Evolutionary conservation across 441 rosid genomes (phyloP), one percentile per base, ranked within the genome.

Genomic region (Bruguiera hainesii): DNA sequence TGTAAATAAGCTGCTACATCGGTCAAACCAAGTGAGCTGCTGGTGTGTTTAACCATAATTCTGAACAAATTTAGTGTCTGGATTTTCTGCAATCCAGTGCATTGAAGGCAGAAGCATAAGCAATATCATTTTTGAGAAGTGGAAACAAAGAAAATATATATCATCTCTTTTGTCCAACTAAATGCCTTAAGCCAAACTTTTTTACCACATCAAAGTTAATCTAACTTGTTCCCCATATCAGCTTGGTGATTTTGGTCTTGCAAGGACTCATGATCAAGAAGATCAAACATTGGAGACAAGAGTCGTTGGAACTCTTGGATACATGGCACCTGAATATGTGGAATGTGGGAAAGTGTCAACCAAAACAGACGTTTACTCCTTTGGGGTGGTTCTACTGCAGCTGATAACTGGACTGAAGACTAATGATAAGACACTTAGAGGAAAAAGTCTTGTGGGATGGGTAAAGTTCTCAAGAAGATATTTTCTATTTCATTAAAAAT

Each of bases 191-290:
- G 76, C 86, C 80, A 68, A 84, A 83, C 13, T 85, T 86, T 10
- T 30, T 85, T 79, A 28, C 89, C 88, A 15, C 86, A 76, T 66
- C 19, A 82, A 75, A 59, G 69, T 79, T 68, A 86, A 80, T 74
- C 82, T 42, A 76, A 83, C 80, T 74, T 81, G 28, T 79, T 71
- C 71, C 51, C 72, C 81, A 23, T 20, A 46, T 42, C 79, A 81
- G 80, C 88, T 89, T 63, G 90, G 89, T 64, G 96, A 89, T 76
- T 87, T 89, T 65, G 96, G 92, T 8, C 87, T 87, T 61, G 96
- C 92, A 19, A 89, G 81, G 74, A 73, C 82, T 26, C 80, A 85
- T 29, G 96, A 85, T 3, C 91, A 84, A 29, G 82, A 83, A 9
- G 85, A 89, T 16, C 92, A 85, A 64, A 83, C 80, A 31, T 53